Evolutionary conservation across 768 basidiomycete genomes (phyloP).

Genomic region (Boletus subparvulus): DNA sequence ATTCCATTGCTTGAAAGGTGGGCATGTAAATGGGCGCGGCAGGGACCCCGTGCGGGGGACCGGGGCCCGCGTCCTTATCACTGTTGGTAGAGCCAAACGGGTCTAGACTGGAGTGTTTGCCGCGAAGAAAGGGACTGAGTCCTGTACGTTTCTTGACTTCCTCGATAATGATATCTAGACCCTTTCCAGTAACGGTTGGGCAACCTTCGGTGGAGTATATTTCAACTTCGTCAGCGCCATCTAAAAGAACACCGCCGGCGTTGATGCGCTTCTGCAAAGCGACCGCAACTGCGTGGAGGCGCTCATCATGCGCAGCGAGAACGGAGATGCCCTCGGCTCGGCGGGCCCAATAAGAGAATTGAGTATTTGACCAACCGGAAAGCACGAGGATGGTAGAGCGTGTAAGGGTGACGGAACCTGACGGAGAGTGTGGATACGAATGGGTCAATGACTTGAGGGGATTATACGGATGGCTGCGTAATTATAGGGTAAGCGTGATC

Average conservation of each 20-base stretch:
- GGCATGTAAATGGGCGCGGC: constrained; percentile 40
- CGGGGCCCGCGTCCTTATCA: constrained; percentile 36
- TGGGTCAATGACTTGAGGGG: constrained; percentile 49
- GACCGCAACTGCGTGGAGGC: constrained; percentile 39
- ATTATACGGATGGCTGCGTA: constrained; percentile 50
- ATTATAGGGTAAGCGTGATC: constrained; percentile 25
- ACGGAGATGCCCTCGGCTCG: constrained; percentile 51
- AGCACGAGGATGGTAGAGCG: constrained; percentile 47
- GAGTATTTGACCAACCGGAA: constrained; percentile 54
- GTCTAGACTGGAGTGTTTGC: constrained; percentile 51
- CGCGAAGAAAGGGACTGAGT: constrained; percentile 48
- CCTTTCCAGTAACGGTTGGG: constrained; percentile 47
- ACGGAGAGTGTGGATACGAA: constrained; percentile 37
- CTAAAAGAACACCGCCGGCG: constrained; percentile 33
- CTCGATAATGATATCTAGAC: constrained; percentile 49
- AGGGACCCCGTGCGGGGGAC: constrained; percentile 21
- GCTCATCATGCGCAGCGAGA: constrained; percentile 40
- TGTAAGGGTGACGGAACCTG: constrained; percentile 46
- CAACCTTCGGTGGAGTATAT: constrained; percentile 32
- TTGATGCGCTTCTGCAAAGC: constrained; percentile 43
- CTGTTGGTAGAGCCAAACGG: constrained; percentile 43
- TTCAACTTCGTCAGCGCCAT: constrained; percentile 23
- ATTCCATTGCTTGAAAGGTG: constrained; percentile 41
- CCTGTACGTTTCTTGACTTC: constrained; percentile 50
- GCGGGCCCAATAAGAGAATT: constrained; percentile 56